A percentile compares a stretch with the other conserved stretches of the same genome.
Evolutionary conservation across 345 rosid genomes (phyloP).

Genomic region (Dipteronia dyeriana): DNA sequence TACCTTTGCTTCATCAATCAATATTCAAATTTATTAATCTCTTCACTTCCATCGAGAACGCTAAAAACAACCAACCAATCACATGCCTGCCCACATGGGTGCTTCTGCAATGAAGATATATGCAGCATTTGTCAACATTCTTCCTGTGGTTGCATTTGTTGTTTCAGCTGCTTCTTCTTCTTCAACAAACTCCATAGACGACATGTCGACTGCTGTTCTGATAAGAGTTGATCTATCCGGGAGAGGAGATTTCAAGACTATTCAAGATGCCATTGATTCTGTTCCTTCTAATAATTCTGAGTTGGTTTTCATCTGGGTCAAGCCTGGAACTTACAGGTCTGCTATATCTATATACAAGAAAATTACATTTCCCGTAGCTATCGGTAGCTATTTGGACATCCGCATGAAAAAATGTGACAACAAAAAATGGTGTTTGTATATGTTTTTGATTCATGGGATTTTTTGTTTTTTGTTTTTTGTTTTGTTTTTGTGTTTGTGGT

Average conservation of each 20-base stretch:
- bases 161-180: neutral
- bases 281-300: conserved; percentile 55
- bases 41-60: conserved; percentile 33
- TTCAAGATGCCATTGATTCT: conserved; percentile 70
- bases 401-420: neutral
- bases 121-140: conserved; percentile 17
- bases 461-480: too few species aligned
- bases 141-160: conserved; percentile 12
- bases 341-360: neutral
- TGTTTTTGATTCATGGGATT: neutral
- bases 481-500: neutral
- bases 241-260: conserved; percentile 59
- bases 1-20: conserved; percentile 20
- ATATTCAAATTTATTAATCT: neutral
- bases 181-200: conserved; percentile 21
- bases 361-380: too few species aligned
- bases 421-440: neutral
- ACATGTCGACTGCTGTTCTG: conserved; percentile 43
- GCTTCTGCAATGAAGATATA: conserved; percentile 26
- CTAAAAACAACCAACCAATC: neutral
- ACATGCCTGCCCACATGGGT: conserved; percentile 35
- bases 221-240: conserved; percentile 71
- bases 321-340: conserved; percentile 74
- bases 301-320: conserved; percentile 53
- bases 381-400: too few species aligned